phyloP scores from a whole-genome alignment of 345 rosid genomes.

The Balakata baccata region DNA sequence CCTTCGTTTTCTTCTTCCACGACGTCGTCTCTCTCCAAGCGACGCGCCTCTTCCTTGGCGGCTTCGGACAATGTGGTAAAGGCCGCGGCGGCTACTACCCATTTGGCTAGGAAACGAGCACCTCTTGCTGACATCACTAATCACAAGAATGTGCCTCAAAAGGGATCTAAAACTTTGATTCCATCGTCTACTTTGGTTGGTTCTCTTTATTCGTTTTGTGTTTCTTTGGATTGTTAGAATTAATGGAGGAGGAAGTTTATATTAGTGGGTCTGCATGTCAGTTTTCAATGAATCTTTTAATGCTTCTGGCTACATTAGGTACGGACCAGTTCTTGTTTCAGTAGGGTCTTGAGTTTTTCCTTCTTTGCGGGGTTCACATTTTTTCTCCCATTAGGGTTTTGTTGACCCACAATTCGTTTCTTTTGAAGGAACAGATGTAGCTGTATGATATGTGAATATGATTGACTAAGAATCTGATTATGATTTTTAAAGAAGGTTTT shows the following conservation, averaged over 20 bases:
- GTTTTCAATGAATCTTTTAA: neutral
- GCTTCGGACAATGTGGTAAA: conserved; percentile 42
- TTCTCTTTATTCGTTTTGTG: neutral
- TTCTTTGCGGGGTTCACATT: too few relatives aligned
- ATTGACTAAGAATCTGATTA: neutral
- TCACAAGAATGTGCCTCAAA: conserved; percentile 38
- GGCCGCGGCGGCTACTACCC: conserved; percentile 33
- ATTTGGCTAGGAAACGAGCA: conserved; percentile 55
- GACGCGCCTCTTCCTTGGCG: conserved; percentile 39
- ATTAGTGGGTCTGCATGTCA: neutral
- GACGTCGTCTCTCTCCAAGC: conserved; percentile 50
- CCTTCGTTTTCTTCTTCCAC: conserved; percentile 45
- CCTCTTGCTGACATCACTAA: conserved; percentile 75
- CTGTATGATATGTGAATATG: neutral
- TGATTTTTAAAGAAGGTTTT: neutral
- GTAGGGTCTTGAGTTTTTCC: too few relatives aligned
- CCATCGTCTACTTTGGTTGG: conserved; percentile 59
- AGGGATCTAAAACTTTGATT: conserved; percentile 35
- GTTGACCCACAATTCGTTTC: neutral
- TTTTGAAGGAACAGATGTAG: neutral
- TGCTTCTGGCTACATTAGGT: neutral
- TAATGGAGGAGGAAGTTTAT: neutral
- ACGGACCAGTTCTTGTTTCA: too few relatives aligned
- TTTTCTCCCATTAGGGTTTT: neutral
- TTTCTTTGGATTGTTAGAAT: conserved; percentile 8